These are phyloP conservation scores for Singerocomus rubriflavus DNA, from an alignment of 1,284 basidiomycete genomes.

Conservation along the genomic window DNA sequence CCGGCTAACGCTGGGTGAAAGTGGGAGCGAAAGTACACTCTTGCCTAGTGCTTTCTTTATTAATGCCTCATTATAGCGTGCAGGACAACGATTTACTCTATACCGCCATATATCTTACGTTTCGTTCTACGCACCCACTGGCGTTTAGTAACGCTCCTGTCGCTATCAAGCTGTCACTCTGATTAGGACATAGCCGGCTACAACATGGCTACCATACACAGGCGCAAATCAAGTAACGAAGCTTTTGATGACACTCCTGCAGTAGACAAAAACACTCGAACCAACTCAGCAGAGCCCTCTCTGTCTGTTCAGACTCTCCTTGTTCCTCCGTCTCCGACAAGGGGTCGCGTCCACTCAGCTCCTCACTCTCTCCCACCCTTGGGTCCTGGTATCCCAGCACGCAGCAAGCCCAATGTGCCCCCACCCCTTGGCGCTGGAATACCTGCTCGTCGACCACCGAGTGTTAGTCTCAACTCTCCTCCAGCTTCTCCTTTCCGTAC, in stretches of 20 bases:
- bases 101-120: background rate
- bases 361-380: conserved; percentile 29
- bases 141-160: conserved; percentile 4
- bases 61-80: conserved; percentile 5
- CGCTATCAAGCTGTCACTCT: conserved; percentile 1
- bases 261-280: background rate
- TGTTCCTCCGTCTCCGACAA: conserved; percentile 26
- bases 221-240: conserved; percentile 36
- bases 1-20: background rate
- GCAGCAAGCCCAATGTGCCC: conserved; percentile 8
- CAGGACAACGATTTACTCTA: background rate
- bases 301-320: conserved; percentile 7
- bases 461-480: conserved; percentile 28
- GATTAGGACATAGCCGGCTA: background rate
- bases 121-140: background rate
- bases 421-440: conserved; percentile 42
- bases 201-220: conserved; percentile 27
- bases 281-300: conserved; percentile 3
- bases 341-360: conserved; percentile 38
- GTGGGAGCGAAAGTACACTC: conserved; percentile 4
- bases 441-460: conserved; percentile 34
- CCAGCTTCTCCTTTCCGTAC: conserved; percentile 49
- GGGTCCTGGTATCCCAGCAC: conserved; percentile 26
- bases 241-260: conserved; percentile 14
- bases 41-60: background rate